phyloP scores from a whole-genome alignment of 257 asterid genomes.

The Lycium barbarum region DNA sequence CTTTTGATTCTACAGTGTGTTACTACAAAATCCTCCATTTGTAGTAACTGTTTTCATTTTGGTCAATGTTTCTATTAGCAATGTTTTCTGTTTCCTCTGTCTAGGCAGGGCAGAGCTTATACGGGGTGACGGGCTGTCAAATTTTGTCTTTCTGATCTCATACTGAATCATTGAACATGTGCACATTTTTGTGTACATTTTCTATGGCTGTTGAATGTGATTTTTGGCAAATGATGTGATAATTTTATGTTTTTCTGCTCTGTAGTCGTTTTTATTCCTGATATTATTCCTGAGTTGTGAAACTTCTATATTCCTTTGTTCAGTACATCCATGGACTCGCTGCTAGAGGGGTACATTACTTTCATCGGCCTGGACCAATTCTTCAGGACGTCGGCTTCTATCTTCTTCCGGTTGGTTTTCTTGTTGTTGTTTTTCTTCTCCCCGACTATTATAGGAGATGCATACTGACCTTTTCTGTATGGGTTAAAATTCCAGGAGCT shows the following conservation, averaged over 20 bases:
- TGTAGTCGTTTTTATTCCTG: neutral
- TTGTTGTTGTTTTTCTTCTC: neutral
- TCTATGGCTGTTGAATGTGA: neutral
- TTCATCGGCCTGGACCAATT: conserved; percentile 74
- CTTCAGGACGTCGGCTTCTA: conserved; percentile 77
- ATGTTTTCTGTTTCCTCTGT: neutral
- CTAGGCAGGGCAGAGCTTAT: neutral
- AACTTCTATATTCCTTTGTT: conserved; percentile 21
- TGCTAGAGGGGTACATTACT: conserved; percentile 78
- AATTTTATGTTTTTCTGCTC: conserved; percentile 6
- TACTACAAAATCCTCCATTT: neutral
- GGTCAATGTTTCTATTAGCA: neutral
- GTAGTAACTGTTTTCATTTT: neutral
- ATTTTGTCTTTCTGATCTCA: neutral
- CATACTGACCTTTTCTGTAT: conserved; percentile 30
- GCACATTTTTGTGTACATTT: neutral
- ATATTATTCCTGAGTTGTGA: conserved; percentile 29
- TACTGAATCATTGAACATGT: conserved; percentile 11
- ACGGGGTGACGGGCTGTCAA: neutral
- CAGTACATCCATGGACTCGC: conserved; percentile 82
- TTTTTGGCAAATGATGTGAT: neutral
- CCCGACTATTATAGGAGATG: neutral
- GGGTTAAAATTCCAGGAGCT: conserved; percentile 71
- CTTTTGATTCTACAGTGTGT: neutral
- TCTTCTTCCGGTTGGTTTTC: conserved; percentile 79